Percentiles rank a stretch among this genome's conserved stretches.
phyloP scores from a whole-genome alignment of 2,329 filamentous ascomycete species.

The Lecanicillium sp. region DNA sequence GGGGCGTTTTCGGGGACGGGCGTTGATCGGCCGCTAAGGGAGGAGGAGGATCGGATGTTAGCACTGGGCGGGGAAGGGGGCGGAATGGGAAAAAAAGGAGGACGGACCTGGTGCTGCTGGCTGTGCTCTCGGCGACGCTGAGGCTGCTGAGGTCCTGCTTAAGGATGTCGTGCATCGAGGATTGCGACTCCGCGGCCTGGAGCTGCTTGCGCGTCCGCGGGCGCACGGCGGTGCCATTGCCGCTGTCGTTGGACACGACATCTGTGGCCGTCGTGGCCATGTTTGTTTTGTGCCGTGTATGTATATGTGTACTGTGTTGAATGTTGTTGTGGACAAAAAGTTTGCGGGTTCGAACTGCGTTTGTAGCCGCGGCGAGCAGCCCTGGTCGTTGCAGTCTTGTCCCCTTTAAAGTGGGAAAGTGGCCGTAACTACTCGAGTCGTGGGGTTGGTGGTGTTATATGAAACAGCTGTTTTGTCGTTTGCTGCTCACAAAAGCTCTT shows the following conservation, averaged over 20 bases:
- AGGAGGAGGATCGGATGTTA: constrained; percentile 10
- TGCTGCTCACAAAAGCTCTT: too few relatives aligned
- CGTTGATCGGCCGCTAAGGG: constrained; percentile 67
- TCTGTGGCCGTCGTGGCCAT: constrained; percentile 26
- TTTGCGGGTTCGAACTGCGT: too few relatives aligned
- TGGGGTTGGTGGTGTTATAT: too few relatives aligned
- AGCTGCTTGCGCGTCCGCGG: constrained; percentile 45
- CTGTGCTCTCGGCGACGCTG: constrained; percentile 29
- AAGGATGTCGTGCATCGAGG: constrained; percentile 24
- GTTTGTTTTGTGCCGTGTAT: background rate
- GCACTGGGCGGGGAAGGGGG: background rate
- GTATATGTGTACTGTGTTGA: background rate
- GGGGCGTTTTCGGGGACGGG: constrained; percentile 84
- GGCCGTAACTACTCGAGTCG: too few relatives aligned
- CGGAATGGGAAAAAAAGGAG: background rate
- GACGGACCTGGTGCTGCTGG: constrained; percentile 41
- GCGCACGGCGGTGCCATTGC: constrained; percentile 39
- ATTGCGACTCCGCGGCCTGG: constrained; percentile 37
- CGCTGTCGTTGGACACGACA: constrained; percentile 22
- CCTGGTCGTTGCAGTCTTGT: too few relatives aligned
- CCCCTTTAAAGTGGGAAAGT: too few relatives aligned
- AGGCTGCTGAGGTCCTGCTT: constrained; percentile 32
- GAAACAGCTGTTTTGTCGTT: too few relatives aligned
- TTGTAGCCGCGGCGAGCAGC: too few relatives aligned
- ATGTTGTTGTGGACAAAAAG: too few relatives aligned